Base-by-base conservation (phyloP, 768 basidiomycete species). In the Podaxis sp. region DNA sequence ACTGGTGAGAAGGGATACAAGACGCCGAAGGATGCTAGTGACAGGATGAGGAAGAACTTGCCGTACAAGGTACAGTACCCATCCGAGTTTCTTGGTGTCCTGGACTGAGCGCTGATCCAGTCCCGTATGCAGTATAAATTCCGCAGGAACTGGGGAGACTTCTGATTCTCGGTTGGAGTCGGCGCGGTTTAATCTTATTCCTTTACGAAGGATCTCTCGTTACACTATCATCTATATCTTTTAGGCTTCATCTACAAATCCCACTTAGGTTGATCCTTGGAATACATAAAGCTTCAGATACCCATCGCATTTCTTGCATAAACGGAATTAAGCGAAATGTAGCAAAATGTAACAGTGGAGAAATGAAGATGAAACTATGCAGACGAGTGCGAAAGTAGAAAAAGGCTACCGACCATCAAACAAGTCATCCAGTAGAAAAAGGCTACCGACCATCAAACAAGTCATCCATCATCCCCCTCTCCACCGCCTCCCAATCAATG, bases 401-500 rank as follows among this genome's bases (percentile, higher is more conserved):
- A 48, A 28, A 48, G 16, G 50, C 48, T 72, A 89, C 69, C 86
- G 81, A 59, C 86, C 85, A 63, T 98, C 95, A 69, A 98, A 99
- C 79, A 98, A 88, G 71, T 98, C 96, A 51, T 85, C 82, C 73
- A 90, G 58, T 11, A 59, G 9, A 32, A 13, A 48, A 28, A 48
- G 16, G 50, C 48, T 72, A 89, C 69, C 86, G 81, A 59, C 86
- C 85, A 63, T 98, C 95, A 69, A 98, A 99, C 79, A 98, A 88
- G 71, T 98, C 96, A 51, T 85, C 82, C 73, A 90, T 75, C 50
- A 99, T 72, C 4, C 88, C 85, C 50, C 77, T 79, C 73, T 98
- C 96, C 21, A 99, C 88, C 2, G 86, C 87, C 35, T 86, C 88
- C 94, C 93, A 96, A 69, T 98, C 95, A 18, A 98, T 78, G 59